Evolutionary conservation across 179 eudicot genomes (phyloP).

Genomic region (Beta lomatogona): DNA sequence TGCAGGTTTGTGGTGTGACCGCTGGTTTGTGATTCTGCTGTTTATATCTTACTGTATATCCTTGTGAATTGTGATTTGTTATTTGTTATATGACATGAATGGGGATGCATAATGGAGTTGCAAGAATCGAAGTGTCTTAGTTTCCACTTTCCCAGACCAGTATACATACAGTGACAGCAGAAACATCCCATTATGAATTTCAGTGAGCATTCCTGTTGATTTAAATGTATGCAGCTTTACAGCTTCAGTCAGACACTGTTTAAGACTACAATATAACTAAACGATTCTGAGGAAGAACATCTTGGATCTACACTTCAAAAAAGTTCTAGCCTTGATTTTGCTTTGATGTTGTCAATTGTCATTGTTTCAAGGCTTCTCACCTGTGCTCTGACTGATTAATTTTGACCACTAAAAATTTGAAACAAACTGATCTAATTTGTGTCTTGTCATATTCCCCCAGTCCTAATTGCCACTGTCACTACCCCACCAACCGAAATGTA

Average conservation of each 20-base stretch:
- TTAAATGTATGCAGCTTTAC: not conserved
- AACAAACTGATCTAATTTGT: too few relatives aligned
- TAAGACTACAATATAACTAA: not conserved
- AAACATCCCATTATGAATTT: not conserved
- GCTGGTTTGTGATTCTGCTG: not conserved
- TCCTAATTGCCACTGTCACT: too few relatives aligned
- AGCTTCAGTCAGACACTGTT: not conserved
- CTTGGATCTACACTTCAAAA: not conserved
- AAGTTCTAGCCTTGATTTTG: not conserved
- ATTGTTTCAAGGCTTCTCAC: not conserved
- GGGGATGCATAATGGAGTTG: not conserved
- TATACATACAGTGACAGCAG: not conserved
- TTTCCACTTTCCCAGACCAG: not conserved
- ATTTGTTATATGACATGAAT: not conserved
- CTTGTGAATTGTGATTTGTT: not conserved
- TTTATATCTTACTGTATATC: not conserved
- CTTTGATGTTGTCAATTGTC: not conserved
- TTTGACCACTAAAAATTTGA: not conserved
- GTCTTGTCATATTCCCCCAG: too few relatives aligned
- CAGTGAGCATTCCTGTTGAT: not conserved
- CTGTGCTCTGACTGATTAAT: not conserved
- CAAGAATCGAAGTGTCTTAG: not conserved
- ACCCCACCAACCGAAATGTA: too few relatives aligned
- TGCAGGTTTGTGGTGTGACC: constrained; percentile 53
- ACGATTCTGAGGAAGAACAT: not conserved